Base-by-base conservation (phyloP, 2,329 filamentous ascomycete genomes). In the Coleophoma cylindrospora region DNA sequence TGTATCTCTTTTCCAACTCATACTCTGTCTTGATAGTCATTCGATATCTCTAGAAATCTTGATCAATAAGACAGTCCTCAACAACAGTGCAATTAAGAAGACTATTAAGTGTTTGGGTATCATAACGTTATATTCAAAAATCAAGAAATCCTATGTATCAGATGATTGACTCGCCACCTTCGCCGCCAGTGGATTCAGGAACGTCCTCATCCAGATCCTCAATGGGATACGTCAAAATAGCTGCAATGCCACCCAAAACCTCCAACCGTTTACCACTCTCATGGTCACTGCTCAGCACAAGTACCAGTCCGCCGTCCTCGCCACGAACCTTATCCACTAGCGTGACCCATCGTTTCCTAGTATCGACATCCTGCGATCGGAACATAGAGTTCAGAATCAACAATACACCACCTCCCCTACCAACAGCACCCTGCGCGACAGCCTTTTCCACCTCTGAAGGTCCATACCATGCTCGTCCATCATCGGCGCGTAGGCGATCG, bases 391-490 rank as follows among this genome's bases (percentile, higher is more conserved):
- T 95, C 58, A 87, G 95, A 61, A 99, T 85, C 49, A 99, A 74
- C 45, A 99, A 69, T 3, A 91, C 81, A 12, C 91, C 91, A 1
- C 91, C 91, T 9, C 91, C 90, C 13, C 86, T 79, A 1, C 91
- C 91, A 0, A 97, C 90, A 0, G 91, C 94, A 1, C 92, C 92
- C 59, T 94, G 89, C 11, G 84, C 83, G 4, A 96, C 85, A 0
- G 92, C 92, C 53, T 80, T 81, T 63, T 89, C 84, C 2, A 96
- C 91, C 48, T 95, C 89, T 13, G 76, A 79, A 0, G 86, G 81
- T 0, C 94, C 94, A 68, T 99, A 99, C 79, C 91, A 96, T 2
- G 91, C 92, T 50, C 87, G 81, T 3, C 89, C 88, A 57, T 96
- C 91, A 55, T 97, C 91, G 52, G 82, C 81, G 47, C 91, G 84